Evolutionary conservation across 2,329 filamentous ascomycete genomes (phyloP).

Genomic region (Cladosporium sp.): DNA sequence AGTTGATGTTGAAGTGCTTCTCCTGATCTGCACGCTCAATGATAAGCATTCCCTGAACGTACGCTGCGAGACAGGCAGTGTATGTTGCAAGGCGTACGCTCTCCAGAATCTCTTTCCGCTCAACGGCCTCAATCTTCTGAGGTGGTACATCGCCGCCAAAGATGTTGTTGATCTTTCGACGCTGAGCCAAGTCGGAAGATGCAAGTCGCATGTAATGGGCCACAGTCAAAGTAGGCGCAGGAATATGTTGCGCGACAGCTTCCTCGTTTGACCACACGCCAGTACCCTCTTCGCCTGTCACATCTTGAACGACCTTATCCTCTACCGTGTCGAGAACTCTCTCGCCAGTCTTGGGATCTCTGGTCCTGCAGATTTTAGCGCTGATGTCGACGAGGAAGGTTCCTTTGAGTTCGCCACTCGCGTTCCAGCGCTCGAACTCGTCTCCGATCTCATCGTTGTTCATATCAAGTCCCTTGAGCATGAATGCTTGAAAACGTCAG

Average conservation of each 20-base stretch:
- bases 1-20: conserved; percentile 57
- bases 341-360: conserved; percentile 38
- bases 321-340: conserved; percentile 59
- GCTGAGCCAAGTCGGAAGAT: conserved; percentile 57
- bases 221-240: conserved; percentile 59
- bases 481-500: conserved; percentile 33
- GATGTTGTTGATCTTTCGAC: conserved; percentile 49
- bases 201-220: conserved; percentile 62
- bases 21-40: conserved; percentile 56
- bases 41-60: conserved; percentile 62
- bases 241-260: conserved; percentile 57
- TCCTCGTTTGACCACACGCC: conserved; percentile 63
- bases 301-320: conserved; percentile 69
- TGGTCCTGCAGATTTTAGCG: conserved; percentile 55
- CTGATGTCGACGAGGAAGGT: conserved; percentile 63
- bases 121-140: conserved; percentile 29
- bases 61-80: conserved; percentile 57
- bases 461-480: conserved; percentile 57
- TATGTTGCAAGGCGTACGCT: conserved; percentile 60
- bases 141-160: conserved; percentile 39
- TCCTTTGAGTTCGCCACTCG: conserved; percentile 51
- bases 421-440: conserved; percentile 59
- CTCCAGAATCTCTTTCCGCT: conserved; percentile 48
- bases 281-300: conserved; percentile 63
- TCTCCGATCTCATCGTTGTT: conserved; percentile 57